Evolutionary conservation across 768 basidiomycete genomes (phyloP).

Genomic region (Xerocomus brunneocitrinus): DNA sequence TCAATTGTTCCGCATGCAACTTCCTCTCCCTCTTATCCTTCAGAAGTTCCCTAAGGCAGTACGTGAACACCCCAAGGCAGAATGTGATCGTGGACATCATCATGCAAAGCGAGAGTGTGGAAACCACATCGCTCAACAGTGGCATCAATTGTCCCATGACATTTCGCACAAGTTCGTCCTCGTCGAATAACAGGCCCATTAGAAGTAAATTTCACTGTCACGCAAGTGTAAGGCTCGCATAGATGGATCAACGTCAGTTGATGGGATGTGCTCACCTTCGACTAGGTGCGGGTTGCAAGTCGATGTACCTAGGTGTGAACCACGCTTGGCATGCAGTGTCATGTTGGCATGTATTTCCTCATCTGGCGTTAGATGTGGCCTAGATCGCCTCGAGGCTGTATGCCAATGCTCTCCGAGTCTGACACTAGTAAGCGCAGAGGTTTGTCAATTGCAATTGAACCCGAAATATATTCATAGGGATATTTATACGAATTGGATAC

Average conservation of each 20-base stretch:
- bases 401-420: background rate
- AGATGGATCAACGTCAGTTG: background rate
- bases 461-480: too few relatives aligned
- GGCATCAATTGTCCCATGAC: slow-evolving; percentile 13
- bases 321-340: background rate
- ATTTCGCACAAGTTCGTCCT: slow-evolving; percentile 9
- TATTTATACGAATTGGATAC: too few relatives aligned
- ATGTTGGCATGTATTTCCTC: background rate
- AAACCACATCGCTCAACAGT: slow-evolving; percentile 3
- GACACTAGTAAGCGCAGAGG: background rate
- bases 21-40: slow-evolving; percentile 19
- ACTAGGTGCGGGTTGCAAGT: background rate
- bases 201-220: background rate
- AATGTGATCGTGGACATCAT: slow-evolving; percentile 15
- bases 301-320: background rate
- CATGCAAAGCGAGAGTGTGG: slow-evolving; percentile 8
- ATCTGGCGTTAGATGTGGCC: background rate
- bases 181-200: slow-evolving; percentile 22
- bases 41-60: slow-evolving; percentile 10
- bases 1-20: slow-evolving; percentile 16
- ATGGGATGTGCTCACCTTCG: background rate
- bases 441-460: background rate
- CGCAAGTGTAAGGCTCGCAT: background rate
- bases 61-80: slow-evolving; percentile 10
- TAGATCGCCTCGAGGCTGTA: slow-evolving; percentile 4